Evolutionary conservation across 257 asterid genomes (phyloP).

Genomic region (Fraxinus anomala): DNA sequence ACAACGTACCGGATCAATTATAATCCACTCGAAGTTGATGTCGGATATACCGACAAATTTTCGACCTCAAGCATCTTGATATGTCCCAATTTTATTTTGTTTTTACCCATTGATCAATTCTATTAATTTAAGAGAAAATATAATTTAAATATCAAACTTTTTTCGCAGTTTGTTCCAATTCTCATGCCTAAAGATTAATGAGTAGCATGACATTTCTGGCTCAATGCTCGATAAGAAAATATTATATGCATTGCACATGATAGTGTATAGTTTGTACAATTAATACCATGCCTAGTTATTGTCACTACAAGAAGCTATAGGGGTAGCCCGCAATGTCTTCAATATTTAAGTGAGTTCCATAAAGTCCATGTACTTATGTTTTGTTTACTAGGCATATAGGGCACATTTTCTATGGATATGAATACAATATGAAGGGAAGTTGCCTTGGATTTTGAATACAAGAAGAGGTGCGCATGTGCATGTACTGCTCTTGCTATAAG

Average conservation of each 20-base stretch:
- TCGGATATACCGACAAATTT: no score
- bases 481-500: not conserved
- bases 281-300: not conserved
- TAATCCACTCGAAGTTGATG: no score
- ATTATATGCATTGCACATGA: not conserved
- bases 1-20: no score
- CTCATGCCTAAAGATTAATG: not conserved
- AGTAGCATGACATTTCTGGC: not conserved
- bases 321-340: constrained; percentile 2
- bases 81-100: no score
- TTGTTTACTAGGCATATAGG: constrained; percentile 4
- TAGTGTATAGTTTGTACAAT: not conserved
- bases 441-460: constrained; percentile 6
- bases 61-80: no score
- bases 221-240: not conserved
- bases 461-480: constrained; percentile 5
- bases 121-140: no score
- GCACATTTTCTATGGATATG: not conserved
- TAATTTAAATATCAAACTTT: not conserved
- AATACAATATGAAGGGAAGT: not conserved
- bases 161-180: not conserved
- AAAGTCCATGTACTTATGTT: not conserved
- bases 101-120: no score
- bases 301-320: not conserved
- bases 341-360: constrained; percentile 7